Evolutionary conservation across 108 stramenopile species (phyloP).

Genomic region (Cyclotella kingstonii): DNA sequence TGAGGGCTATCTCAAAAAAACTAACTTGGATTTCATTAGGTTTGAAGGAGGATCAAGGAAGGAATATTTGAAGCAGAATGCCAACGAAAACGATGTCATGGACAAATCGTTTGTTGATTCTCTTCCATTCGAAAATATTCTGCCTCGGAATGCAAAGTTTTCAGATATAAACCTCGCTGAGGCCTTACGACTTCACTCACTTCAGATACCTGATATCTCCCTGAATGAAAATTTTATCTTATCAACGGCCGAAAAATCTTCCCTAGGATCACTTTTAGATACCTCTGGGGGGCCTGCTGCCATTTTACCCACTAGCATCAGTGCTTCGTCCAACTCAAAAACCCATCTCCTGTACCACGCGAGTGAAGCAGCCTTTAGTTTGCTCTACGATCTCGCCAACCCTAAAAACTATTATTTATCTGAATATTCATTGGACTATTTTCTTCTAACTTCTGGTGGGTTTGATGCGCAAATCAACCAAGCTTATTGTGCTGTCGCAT

Average conservation of each 20-base stretch:
- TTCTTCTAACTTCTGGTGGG: conserved; percentile 57
- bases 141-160: not conserved
- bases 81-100: not conserved
- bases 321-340: not conserved
- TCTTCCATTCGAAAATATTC: conserved; percentile 24
- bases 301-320: not conserved
- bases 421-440: conserved; percentile 62
- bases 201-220: not conserved
- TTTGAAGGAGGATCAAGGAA: not conserved
- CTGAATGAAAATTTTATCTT: not conserved
- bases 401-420: conserved; percentile 17
- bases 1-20: too few relatives aligned
- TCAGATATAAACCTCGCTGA: not conserved
- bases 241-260: not conserved
- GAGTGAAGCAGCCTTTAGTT: conserved; percentile 18
- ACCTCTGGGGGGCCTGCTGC: not conserved
- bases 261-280: not conserved
- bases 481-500: conserved; percentile 77
- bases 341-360: conserved; percentile 38
- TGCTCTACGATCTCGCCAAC: conserved; percentile 27
- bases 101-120: conserved; percentile 26
- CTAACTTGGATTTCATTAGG: not conserved
- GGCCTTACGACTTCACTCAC: not conserved
- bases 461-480: conserved; percentile 87
- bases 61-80: not conserved